Evolutionary conservation across 768 basidiomycete genomes (phyloP).

Genomic region (Lactifluus subvellereus): DNA sequence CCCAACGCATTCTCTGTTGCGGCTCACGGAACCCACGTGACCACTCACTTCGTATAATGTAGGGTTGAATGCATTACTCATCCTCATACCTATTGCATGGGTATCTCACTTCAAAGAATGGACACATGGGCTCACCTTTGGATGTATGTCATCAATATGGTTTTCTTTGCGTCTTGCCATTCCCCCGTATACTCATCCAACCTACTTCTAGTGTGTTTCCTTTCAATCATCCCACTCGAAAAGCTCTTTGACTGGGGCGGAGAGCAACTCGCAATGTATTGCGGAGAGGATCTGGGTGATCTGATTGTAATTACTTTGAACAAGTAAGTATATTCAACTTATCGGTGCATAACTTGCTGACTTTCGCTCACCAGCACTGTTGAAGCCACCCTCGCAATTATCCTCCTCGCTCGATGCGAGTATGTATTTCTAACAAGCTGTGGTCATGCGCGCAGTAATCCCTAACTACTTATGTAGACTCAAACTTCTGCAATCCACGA

Average conservation of each 20-base stretch:
- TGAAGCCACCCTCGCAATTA: constrained; percentile 65
- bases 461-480: constrained; percentile 36
- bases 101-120: constrained; percentile 27
- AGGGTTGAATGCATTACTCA: constrained; percentile 26
- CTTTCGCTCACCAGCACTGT: constrained; percentile 42
- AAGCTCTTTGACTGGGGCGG: constrained; percentile 60
- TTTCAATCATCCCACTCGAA: constrained; percentile 62
- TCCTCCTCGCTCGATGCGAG: constrained; percentile 67
- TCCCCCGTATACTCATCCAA: background rate
- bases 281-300: constrained; percentile 56
- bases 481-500: constrained; percentile 60
- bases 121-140: constrained; percentile 21
- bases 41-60: background rate
- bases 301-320: constrained; percentile 58
- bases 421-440: constrained; percentile 34
- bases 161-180: background rate
- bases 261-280: constrained; percentile 51
- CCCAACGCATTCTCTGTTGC: background rate
- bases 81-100: constrained; percentile 30
- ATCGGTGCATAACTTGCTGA: background rate
- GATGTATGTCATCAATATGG: constrained; percentile 20
- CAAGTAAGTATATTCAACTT: constrained; percentile 56
- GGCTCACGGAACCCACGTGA: too few species aligned
- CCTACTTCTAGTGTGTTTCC: constrained; percentile 47
- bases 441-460: background rate